phyloP scores from a whole-genome alignment of 371 early-diverging fungal genomes.

The Mortierella sp. region DNA sequence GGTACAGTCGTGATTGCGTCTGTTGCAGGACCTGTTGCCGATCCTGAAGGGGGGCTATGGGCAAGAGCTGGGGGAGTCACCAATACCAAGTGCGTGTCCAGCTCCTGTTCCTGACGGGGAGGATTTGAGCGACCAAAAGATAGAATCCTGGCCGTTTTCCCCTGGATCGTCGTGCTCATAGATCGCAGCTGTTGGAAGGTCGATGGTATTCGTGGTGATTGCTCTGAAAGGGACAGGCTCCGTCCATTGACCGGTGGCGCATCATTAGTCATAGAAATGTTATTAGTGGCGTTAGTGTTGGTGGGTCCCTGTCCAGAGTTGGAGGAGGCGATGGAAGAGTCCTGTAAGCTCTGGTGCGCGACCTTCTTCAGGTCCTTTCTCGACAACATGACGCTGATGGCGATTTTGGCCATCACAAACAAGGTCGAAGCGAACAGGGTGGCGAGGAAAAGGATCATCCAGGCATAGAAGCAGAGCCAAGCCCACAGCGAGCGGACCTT shows the following conservation, averaged over 20 bases:
- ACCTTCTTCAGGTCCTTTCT: slow-evolving; percentile 27
- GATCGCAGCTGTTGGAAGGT: slow-evolving; percentile 9
- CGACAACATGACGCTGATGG: slow-evolving; percentile 10
- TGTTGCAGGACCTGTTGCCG: too few species aligned
- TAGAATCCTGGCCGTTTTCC: slow-evolving; percentile 1
- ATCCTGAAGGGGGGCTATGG: too few species aligned
- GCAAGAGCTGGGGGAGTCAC: too few species aligned
- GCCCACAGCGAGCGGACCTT: slow-evolving; percentile 35
- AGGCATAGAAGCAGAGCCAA: slow-evolving; percentile 37
- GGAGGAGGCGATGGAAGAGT: background rate
- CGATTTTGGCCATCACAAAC: slow-evolving; percentile 38
- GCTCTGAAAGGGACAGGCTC: too few species aligned
- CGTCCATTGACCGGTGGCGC: too few species aligned
- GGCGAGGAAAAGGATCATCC: slow-evolving; percentile 39
- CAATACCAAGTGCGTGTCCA: too few species aligned
- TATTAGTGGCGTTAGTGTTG: background rate
- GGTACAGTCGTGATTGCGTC: too few species aligned
- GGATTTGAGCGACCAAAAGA: too few species aligned
- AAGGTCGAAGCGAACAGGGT: slow-evolving; percentile 37
- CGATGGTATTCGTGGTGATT: background rate
- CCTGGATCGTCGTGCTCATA: slow-evolving; percentile 4
- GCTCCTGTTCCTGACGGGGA: too few species aligned
- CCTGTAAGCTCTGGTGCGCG: slow-evolving; percentile 8
- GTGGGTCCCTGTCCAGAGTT: background rate
- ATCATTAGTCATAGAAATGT: too few species aligned